Evolutionary conservation across 129 eudicot species (phyloP).

Genomic region (Centella asiatica): DNA sequence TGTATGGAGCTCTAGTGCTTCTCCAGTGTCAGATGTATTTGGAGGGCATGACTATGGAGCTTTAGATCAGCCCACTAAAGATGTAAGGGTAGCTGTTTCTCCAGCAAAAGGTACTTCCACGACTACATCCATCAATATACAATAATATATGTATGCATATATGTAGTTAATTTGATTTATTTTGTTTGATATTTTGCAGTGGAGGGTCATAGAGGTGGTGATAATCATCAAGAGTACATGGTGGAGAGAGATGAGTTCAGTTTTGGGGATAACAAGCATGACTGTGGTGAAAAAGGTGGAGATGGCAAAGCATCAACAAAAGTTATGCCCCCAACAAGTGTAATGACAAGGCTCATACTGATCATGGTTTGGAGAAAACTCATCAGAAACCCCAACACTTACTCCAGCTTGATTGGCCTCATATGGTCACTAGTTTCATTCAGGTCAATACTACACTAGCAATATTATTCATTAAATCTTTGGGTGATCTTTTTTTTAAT

Average conservation of each 20-base stretch:
- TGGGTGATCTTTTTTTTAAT: no score
- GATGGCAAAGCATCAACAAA: conserved; percentile 32
- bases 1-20: conserved; percentile 94
- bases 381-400: conserved; percentile 85
- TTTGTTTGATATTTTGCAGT: conserved; percentile 13
- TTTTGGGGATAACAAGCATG: conserved; percentile 46
- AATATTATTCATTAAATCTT: no score
- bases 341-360: conserved; percentile 88
- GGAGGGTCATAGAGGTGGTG: conserved; percentile 25
- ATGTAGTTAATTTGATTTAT: background rate
- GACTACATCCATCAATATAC: background rate
- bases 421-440: conserved; percentile 80
- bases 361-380: conserved; percentile 96
- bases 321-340: conserved; percentile 90
- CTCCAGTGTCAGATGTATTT: conserved; percentile 90
- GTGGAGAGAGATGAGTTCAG: conserved; percentile 56
- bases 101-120: conserved; percentile 49
- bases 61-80: conserved; percentile 46
- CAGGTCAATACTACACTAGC: conserved; percentile 64
- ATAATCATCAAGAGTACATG: conserved; percentile 46
- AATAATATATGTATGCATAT: background rate
- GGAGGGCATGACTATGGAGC: conserved; percentile 71
- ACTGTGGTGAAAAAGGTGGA: conserved; percentile 26
- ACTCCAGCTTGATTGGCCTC: conserved; percentile 83
- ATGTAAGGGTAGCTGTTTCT: conserved; percentile 51